phyloP scores from a whole-genome alignment of 352 stramenopile genomes.

The Phytophthora uliginosa region DNA sequence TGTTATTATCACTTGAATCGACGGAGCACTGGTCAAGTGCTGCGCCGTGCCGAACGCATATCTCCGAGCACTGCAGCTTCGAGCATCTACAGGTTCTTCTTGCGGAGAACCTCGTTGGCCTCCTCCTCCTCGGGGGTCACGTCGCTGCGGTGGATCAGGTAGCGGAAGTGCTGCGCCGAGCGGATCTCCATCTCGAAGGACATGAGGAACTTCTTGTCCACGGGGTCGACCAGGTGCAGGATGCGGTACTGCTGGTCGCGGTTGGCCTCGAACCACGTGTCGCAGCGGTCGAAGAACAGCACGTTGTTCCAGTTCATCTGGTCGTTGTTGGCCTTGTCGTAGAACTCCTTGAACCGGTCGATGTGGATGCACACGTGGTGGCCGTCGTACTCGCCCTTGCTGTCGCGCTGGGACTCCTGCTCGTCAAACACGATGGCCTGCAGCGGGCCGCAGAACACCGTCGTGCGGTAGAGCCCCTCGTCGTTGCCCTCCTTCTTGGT shows the following conservation, averaged over 20 bases:
- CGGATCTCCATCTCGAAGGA: conserved; percentile 82
- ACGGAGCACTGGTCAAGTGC: conserved; percentile 28
- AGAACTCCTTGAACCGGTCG: conserved; percentile 72
- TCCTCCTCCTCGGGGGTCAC: conserved; percentile 61
- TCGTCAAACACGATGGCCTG: conserved; percentile 78
- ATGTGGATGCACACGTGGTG: conserved; percentile 86
- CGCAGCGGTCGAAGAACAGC: conserved; percentile 78
- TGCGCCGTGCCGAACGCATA: conserved; percentile 23
- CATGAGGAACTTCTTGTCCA: conserved; percentile 72
- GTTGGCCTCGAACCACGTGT: conserved; percentile 72
- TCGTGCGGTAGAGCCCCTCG: conserved; percentile 47
- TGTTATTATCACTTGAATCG: conserved; percentile 39
- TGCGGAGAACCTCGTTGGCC: conserved; percentile 63
- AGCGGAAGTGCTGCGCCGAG: conserved; percentile 74
- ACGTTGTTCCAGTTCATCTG: conserved; percentile 80
- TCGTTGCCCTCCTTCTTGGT: conserved; percentile 49
- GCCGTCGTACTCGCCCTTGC: conserved; percentile 76
- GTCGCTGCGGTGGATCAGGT: conserved; percentile 70
- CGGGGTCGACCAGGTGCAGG: conserved; percentile 68
- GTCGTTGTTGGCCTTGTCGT: conserved; percentile 66
- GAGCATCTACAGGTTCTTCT: conserved; percentile 64
- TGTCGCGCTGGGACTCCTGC: conserved; percentile 56
- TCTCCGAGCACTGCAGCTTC: conserved; percentile 10
- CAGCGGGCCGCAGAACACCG: conserved; percentile 62
- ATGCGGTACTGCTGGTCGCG: conserved; percentile 83